Percentiles rank a stretch among this genome's conserved stretches.
Evolutionary conservation across 768 basidiomycete genomes (phyloP).

Genomic region (Termitomyces sp.): DNA sequence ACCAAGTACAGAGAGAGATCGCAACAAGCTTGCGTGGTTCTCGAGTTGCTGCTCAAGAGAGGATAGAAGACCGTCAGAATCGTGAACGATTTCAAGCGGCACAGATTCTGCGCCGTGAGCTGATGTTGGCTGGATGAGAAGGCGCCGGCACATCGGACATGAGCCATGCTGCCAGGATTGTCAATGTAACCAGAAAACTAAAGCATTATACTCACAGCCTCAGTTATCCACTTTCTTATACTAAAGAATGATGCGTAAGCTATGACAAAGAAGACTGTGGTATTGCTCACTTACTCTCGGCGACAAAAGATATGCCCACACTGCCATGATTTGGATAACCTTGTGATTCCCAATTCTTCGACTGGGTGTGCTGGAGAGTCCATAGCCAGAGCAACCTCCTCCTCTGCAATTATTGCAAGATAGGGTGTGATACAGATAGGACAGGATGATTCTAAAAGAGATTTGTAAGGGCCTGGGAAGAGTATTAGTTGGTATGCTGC

Average conservation of each 20-base stretch:
- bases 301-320: conserved; percentile 76
- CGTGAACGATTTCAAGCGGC: conserved; percentile 8
- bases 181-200: background rate
- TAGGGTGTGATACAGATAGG: conserved; percentile 72
- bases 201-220: conserved; percentile 38
- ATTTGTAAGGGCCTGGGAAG: background rate
- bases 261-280: background rate
- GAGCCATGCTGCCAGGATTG: conserved; percentile 44
- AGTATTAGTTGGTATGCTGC: background rate
- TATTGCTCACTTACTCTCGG: conserved; percentile 50
- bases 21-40: conserved; percentile 4
- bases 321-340: conserved; percentile 43
- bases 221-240: conserved; percentile 57
- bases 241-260: conserved; percentile 26
- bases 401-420: conserved; percentile 64
- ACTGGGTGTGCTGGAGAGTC: conserved; percentile 70
- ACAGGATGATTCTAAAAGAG: conserved; percentile 54
- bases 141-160: conserved; percentile 60
- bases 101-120: background rate
- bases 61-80: background rate
- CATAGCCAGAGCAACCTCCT: conserved; percentile 69
- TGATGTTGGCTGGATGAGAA: conserved; percentile 26
- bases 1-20: conserved; percentile 2
- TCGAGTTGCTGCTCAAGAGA: conserved; percentile 10
- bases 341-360: conserved; percentile 69